Base-by-base conservation (phyloP, 768 basidiomycete species). In the Tylopilus sp. region DNA sequence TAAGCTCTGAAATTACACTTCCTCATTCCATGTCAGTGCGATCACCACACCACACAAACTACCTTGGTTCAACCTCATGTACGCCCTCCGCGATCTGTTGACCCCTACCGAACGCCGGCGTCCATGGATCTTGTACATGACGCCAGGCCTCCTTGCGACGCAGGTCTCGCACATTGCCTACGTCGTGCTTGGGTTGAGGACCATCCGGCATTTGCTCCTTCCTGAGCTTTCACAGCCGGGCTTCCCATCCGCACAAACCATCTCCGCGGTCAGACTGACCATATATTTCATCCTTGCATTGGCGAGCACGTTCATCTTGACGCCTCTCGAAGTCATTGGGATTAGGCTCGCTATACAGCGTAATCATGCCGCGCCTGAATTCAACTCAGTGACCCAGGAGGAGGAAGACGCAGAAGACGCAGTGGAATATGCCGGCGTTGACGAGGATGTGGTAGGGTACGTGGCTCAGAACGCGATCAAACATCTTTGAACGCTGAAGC, bases 391-490 rank as follows among this genome's bases (percentile, higher is more conserved):
- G 26, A 71, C 81, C 4, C 86, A 89, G 61, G 88, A 91, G 58
- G 80, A 81, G 17, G 84, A 85, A 36, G 81, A 86, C 58, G 73
- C 71, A 3, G 79, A 88, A 51, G 79, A 81, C 41, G 70, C 72
- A 1, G 68, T 72, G 6, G 86, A 88, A 57, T 92, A 82, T 58
- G 75, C 80, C 22, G 86, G 85, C 15, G 68, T 73, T 6, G 83
- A 86, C 23, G 90, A 93, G 61, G 91, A 93, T 57, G 91, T 93
- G 17, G 90, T 93, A 55, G 89, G 88, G 87, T 88, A 57, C 45
- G 82, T 64, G 23, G n/a, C 33, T 23, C 39, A 5, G 15, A 12
- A 10, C 28, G 12, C 12, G 17, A 13, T 25, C 35, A n/a, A 10
- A 20, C 22, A 12, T 9, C 8, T 15, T 23, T 0, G 1, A 20